Percentiles rank a stretch among this genome's conserved stretches.
Conservation (phyloP, 2,329 filamentous ascomycete genomes). For the Aspergillus ustus region DNA sequence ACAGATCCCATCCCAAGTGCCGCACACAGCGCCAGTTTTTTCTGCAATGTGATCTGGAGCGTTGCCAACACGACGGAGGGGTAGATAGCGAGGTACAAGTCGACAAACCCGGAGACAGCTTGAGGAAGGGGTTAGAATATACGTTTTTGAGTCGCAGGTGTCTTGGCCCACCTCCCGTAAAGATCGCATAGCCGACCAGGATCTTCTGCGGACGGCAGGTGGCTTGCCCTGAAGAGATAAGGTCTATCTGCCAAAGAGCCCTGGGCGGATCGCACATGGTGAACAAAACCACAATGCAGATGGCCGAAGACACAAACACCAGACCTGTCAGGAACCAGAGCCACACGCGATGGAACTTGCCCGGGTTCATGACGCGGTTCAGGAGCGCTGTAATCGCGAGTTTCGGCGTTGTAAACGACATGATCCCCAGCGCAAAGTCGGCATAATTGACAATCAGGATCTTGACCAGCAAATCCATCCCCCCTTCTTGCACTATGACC, state of each 20-base stretch:
- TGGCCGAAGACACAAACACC: slow-evolving; percentile 37
- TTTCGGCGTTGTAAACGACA: slow-evolving; percentile 36
- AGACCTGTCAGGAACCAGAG: slow-evolving; percentile 37
- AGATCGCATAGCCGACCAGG: slow-evolving; percentile 48
- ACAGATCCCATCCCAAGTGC: slow-evolving; percentile 36
- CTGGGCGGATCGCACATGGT: slow-evolving; percentile 48
- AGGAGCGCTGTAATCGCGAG: slow-evolving; percentile 34
- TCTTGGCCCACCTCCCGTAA: slow-evolving; percentile 40
- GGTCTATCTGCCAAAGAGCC: slow-evolving; percentile 45
- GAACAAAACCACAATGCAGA: slow-evolving; percentile 48
- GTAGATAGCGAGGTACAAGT: slow-evolving; percentile 41
- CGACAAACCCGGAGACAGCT: slow-evolving; percentile 37
- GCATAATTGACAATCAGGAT: slow-evolving; percentile 27
- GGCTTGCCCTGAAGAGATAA: slow-evolving; percentile 30
- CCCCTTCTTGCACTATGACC: slow-evolving; percentile 33
- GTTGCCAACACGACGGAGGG: slow-evolving; percentile 36
- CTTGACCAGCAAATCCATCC: neutral
- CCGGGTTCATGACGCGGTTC: slow-evolving; percentile 34
- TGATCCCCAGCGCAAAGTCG: slow-evolving; percentile 34
- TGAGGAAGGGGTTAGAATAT: neutral
- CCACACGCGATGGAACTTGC: slow-evolving; percentile 20
- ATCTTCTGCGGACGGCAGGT: slow-evolving; percentile 43
- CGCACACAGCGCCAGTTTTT: slow-evolving; percentile 34
- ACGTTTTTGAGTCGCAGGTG: neutral
- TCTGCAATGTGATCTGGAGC: slow-evolving; percentile 37